phyloP scores from a whole-genome alignment of 192 early-diverging fungal species.

The Podila verticillata region DNA sequence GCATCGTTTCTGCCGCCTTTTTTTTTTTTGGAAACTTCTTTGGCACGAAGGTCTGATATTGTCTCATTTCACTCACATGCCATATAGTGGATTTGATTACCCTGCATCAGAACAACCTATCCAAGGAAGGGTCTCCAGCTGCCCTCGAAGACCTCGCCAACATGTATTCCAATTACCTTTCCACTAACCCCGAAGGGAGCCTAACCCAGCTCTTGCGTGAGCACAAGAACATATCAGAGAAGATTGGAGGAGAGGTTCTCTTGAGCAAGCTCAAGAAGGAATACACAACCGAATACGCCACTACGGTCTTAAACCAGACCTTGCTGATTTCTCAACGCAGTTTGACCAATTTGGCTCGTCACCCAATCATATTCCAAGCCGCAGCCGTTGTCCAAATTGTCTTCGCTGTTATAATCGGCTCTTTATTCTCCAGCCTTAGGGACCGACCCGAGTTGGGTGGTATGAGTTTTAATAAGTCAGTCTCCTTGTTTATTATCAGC shows the following conservation, averaged over 20 bases:
- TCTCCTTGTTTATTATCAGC: slow-evolving; percentile 49
- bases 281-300: slow-evolving; percentile 40
- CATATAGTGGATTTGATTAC: too few relatives aligned
- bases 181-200: slow-evolving; percentile 17
- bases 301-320: slow-evolving; percentile 61
- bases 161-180: slow-evolving; percentile 17
- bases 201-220: slow-evolving; percentile 13
- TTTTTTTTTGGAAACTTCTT: too few relatives aligned
- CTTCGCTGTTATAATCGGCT: slow-evolving; percentile 51
- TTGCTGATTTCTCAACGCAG: slow-evolving; percentile 64
- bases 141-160: slow-evolving; percentile 31
- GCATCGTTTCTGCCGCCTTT: too few relatives aligned
- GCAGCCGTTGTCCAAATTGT: slow-evolving; percentile 65
- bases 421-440: slow-evolving; percentile 37
- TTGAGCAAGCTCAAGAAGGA: slow-evolving; percentile 27
- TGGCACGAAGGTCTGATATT: too few relatives aligned
- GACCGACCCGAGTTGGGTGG: slow-evolving; percentile 27
- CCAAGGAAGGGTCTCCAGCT: too few relatives aligned
- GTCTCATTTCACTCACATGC: too few relatives aligned
- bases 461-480: slow-evolving; percentile 56
- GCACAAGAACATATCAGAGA: slow-evolving; percentile 18
- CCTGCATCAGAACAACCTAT: too few relatives aligned
- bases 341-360: slow-evolving; percentile 70
- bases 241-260: slow-evolving; percentile 18
- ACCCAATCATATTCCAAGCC: slow-evolving; percentile 67